Evolutionary conservation across 2,329 filamentous ascomycete genomes (phyloP).

Genomic region (Venturia aucupariae): DNA sequence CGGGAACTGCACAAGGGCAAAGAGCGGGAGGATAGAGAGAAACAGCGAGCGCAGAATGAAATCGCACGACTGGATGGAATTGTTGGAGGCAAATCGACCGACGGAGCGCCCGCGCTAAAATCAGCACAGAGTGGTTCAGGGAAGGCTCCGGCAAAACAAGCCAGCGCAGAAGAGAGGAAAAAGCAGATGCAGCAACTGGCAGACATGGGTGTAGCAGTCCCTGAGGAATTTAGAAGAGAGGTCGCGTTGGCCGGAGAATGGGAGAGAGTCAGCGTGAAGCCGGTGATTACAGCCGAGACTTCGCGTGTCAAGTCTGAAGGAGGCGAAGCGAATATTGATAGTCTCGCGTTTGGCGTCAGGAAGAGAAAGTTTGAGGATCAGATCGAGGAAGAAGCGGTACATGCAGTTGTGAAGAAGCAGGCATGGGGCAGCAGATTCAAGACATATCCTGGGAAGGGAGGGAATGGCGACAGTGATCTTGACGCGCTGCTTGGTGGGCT

Average conservation of each 20-base stretch:
- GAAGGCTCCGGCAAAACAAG: constrained; percentile 27
- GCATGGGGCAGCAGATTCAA: constrained; percentile 40
- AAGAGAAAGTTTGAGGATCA: constrained; percentile 57
- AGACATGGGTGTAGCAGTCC: constrained; percentile 76
- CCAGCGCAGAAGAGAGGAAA: constrained; percentile 60
- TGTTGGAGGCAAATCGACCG: constrained; percentile 40
- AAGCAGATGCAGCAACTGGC: constrained; percentile 80
- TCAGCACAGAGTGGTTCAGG: constrained; percentile 20
- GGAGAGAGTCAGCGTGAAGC: constrained; percentile 54
- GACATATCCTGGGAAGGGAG: constrained; percentile 34
- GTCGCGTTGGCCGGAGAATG: constrained; percentile 87
- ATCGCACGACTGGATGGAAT: constrained; percentile 77
- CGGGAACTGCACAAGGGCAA: constrained; percentile 79
- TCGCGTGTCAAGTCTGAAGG: constrained; percentile 38
- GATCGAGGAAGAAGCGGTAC: constrained; percentile 37
- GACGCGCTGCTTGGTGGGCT: constrained; percentile 45
- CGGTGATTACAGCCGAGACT: constrained; percentile 31
- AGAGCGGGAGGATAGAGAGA: constrained; percentile 71
- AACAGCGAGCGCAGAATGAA: constrained; percentile 73
- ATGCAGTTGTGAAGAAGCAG: constrained; percentile 21
- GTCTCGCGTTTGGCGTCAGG: constrained; percentile 45
- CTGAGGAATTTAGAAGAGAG: constrained; percentile 65
- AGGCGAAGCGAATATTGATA: constrained; percentile 27
- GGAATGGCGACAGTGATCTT: constrained; percentile 45
- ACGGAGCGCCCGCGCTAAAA: constrained; percentile 23